These are phyloP conservation scores for Porogramme epimiltina DNA, from an alignment of 1,284 basidiomycete species.

Conservation along the genomic window DNA sequence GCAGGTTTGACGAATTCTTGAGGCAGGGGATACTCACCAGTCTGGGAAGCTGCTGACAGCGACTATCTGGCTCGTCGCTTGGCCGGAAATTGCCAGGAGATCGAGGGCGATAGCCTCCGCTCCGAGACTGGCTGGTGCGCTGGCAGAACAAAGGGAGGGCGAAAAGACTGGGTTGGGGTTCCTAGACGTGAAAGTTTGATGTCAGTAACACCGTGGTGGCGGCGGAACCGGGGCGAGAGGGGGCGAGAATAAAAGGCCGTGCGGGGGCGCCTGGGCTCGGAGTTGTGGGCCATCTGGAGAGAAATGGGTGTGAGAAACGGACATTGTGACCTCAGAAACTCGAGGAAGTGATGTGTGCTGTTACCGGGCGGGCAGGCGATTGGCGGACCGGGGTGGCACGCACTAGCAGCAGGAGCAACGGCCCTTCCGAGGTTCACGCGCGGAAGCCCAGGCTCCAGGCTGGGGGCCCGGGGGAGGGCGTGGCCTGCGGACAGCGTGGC, in stretches of 20 bases:
- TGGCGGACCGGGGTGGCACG: constrained; percentile 10
- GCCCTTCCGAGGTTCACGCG: constrained; percentile 22
- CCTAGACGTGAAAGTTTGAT: not conserved
- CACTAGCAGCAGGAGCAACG: constrained; percentile 19
- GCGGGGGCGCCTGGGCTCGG: not conserved
- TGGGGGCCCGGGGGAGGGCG: no score
- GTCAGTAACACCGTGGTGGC: constrained; percentile 10
- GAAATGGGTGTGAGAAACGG: constrained; percentile 6
- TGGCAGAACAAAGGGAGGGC: not conserved
- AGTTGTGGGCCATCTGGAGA: constrained; percentile 5
- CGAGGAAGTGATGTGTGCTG: constrained; percentile 15
- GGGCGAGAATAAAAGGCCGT: constrained; percentile 1
- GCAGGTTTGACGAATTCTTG: constrained; percentile 31
- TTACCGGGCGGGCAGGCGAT: constrained; percentile 11
- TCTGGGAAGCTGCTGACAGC: constrained; percentile 17
- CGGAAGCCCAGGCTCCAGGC: constrained; percentile 7
- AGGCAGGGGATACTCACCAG: constrained; percentile 20
- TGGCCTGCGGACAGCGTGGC: constrained; percentile 21
- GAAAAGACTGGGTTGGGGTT: not conserved
- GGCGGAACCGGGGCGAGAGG: constrained; percentile 1
- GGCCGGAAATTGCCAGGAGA: constrained; percentile 17
- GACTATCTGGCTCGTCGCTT: constrained; percentile 16
- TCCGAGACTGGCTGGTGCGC: constrained; percentile 4
- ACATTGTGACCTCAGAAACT: constrained; percentile 5
- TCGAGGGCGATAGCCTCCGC: constrained; percentile 14